A percentile compares a stretch with the other conserved stretches of the same genome.
phyloP scores from a whole-genome alignment of 2,329 filamentous ascomycete species.

The Beauveria asiatica region DNA sequence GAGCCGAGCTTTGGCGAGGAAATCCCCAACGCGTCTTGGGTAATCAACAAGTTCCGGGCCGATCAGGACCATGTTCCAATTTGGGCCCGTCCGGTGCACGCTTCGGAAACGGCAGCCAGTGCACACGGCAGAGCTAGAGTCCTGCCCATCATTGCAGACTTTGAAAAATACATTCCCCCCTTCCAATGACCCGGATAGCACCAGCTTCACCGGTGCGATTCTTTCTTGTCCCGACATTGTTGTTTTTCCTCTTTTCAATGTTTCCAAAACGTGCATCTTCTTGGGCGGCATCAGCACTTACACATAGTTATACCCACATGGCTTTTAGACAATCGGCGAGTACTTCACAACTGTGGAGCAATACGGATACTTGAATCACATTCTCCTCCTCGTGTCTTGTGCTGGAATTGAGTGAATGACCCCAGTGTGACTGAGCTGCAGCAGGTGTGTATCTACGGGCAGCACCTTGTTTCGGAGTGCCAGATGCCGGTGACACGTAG shows the following conservation, averaged over 20 bases:
- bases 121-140: not conserved
- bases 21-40: not conserved
- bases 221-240: not conserved
- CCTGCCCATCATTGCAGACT: not conserved
- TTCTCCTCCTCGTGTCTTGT: not conserved
- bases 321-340: not conserved
- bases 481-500: not conserved
- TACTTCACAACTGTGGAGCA: not conserved
- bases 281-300: not conserved
- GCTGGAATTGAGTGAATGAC: not conserved
- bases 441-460: not conserved
- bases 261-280: not conserved
- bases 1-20: too few relatives aligned
- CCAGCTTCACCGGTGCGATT: not conserved
- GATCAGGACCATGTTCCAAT: not conserved
- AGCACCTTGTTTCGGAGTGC: not conserved
- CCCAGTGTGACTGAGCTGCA: not conserved
- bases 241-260: not conserved
- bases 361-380: not conserved
- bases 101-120: not conserved
- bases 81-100: not conserved
- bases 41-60: not conserved
- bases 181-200: not conserved
- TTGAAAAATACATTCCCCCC: not conserved
- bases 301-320: not conserved